A percentile compares a stretch with the other conserved stretches of the same genome.
phyloP scores from a whole-genome alignment of 306 rosid species.

The Morella rubra region DNA sequence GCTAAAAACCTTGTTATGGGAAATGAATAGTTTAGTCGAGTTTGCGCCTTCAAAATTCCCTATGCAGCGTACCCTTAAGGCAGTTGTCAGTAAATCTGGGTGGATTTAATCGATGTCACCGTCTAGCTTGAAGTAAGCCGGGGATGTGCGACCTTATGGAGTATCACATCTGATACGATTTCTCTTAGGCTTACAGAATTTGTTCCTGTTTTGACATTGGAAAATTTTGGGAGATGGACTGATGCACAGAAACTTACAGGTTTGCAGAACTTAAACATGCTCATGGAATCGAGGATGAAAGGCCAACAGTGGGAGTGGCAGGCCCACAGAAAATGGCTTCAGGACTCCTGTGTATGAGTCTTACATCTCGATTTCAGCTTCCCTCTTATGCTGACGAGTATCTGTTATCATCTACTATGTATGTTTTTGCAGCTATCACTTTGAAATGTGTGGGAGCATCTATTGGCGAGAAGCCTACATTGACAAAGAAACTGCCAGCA shows the following conservation, averaged over 20 bases:
- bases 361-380: not conserved
- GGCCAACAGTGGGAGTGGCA: conserved; percentile 39
- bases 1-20: not conserved
- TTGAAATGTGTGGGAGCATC: conserved; percentile 92
- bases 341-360: conserved; percentile 67
- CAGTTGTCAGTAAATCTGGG: not conserved
- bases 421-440: conserved; percentile 71
- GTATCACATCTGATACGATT: not conserved
- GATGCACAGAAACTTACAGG: conserved; percentile 45
- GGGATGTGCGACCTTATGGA: not conserved
- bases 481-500: conserved; percentile 84
- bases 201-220: not conserved
- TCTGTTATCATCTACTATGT: conserved; percentile 22
- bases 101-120: not conserved
- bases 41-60: not conserved
- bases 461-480: conserved; percentile 76
- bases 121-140: not conserved
- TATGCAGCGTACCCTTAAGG: not conserved
- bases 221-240: conserved; percentile 15
- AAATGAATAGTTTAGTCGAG: not conserved
- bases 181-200: not conserved
- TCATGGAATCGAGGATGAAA: conserved; percentile 86
- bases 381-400: conserved; percentile 12
- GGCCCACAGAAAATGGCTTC: conserved; percentile 83
- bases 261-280: conserved; percentile 67